A percentile compares a stretch with the other conserved stretches of the same genome.
phyloP scores from a whole-genome alignment of 2,329 filamentous ascomycete species.

The Paracamarosporium sp. region DNA sequence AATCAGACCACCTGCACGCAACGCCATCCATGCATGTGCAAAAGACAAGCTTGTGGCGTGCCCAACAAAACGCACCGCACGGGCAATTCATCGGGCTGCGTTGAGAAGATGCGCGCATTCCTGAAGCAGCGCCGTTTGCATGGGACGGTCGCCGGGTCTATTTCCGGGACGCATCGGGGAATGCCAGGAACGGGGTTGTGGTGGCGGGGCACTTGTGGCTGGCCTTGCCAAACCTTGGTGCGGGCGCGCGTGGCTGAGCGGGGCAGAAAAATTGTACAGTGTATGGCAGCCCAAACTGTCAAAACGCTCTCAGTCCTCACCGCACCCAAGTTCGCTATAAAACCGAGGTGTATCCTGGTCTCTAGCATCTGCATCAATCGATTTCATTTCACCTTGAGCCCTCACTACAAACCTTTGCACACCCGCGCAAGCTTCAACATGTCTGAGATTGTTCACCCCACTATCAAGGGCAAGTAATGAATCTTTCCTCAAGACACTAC shows the following conservation, averaged over 20 bases:
- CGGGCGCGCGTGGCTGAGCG: no score
- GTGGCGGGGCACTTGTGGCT: neutral
- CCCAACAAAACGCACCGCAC: neutral
- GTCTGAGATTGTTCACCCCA: conserved; percentile 74
- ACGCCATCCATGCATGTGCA: neutral
- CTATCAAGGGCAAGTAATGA: conserved; percentile 70
- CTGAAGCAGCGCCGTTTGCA: neutral
- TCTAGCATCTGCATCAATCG: neutral
- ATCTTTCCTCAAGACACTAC: neutral
- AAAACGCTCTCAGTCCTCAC: conserved; percentile 29
- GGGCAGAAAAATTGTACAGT: no score
- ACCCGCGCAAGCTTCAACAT: conserved; percentile 55
- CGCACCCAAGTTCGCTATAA: conserved; percentile 32
- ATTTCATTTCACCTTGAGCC: neutral
- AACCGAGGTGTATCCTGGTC: conserved; percentile 17
- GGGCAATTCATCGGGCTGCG: neutral
- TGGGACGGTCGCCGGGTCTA: neutral
- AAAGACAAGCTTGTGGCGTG: no score
- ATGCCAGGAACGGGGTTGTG: no score
- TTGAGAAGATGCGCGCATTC: neutral
- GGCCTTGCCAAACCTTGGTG: neutral
- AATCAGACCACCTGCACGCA: neutral
- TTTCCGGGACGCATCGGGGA: neutral
- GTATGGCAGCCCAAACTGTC: conserved; percentile 29
- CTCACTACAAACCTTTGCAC: neutral